A percentile compares a stretch with the other conserved stretches of the same genome.
Evolutionary conservation across 192 early-diverging fungal genomes (phyloP).

Genomic region (Coemansia sp.): DNA sequence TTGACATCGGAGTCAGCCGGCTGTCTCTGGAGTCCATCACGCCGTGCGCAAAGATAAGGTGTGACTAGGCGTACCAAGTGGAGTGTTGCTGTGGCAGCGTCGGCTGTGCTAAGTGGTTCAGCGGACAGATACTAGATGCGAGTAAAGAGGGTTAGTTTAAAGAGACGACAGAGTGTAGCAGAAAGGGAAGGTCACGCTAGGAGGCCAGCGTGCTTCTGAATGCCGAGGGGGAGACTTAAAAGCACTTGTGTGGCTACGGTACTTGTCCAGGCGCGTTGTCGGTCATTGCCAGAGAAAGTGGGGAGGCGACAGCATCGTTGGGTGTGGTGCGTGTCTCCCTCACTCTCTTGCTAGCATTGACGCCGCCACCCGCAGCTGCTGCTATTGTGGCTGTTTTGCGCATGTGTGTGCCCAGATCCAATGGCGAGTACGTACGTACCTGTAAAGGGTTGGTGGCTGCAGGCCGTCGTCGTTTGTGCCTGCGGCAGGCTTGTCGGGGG

Average conservation of each 20-base stretch:
- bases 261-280: background rate
- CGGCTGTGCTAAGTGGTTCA: background rate
- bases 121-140: background rate
- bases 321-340: background rate
- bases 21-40: constrained; percentile 6
- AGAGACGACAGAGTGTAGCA: background rate
- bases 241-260: background rate
- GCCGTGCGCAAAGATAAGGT: background rate
- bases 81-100: background rate
- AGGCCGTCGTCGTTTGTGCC: background rate
- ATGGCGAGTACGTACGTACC: background rate
- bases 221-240: background rate
- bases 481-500: background rate
- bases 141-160: background rate
- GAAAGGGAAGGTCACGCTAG: background rate
- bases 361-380: background rate
- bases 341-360: constrained; percentile 6
- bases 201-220: background rate
- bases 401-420: background rate
- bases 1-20: constrained; percentile 13
- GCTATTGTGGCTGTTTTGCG: background rate
- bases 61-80: background rate
- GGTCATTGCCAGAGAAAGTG: constrained; percentile 3
- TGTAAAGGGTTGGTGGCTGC: background rate
- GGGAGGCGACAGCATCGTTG: background rate